phyloP scores from a whole-genome alignment of 2,329 filamentous ascomycete species.

The Colletotrichum chlorophyti region DNA sequence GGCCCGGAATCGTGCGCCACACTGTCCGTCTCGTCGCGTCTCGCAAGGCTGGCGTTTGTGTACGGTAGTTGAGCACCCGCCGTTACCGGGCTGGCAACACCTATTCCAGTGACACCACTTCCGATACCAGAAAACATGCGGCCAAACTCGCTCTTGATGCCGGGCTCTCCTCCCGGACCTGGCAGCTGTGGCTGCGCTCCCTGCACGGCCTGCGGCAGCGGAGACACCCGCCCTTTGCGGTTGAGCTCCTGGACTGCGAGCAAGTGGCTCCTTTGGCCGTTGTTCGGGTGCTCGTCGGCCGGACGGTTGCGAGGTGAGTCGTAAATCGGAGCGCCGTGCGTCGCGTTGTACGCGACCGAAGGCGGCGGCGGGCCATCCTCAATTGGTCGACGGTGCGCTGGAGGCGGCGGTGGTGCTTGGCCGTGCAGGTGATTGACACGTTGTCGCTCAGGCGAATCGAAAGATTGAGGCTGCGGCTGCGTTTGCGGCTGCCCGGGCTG shows the following conservation, averaged over 20 bases:
- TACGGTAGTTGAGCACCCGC: constrained; percentile 53
- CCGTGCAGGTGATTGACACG: constrained; percentile 34
- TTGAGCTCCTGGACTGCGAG: constrained; percentile 83
- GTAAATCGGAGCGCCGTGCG: constrained; percentile 48
- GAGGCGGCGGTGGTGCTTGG: constrained; percentile 42
- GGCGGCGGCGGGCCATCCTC: constrained; percentile 59
- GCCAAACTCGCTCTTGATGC: constrained; percentile 94
- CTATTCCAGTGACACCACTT: constrained; percentile 58
- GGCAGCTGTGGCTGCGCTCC: constrained; percentile 84
- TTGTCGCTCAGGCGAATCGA: constrained; percentile 36
- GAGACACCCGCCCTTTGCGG: constrained; percentile 83
- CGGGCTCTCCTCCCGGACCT: constrained; percentile 81
- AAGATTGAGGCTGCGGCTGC: constrained; percentile 36
- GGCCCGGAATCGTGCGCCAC: constrained; percentile 50
- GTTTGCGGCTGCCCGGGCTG: constrained; percentile 26
- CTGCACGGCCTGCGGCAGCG: constrained; percentile 91
- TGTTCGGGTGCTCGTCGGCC: constrained; percentile 61
- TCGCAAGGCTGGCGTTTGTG: constrained; percentile 49
- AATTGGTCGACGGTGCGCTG: constrained; percentile 46
- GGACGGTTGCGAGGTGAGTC: constrained; percentile 50
- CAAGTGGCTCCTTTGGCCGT: constrained; percentile 69
- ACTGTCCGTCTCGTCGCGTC: constrained; percentile 60
- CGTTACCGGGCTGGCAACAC: constrained; percentile 58
- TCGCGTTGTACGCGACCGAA: constrained; percentile 55
- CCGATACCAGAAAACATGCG: constrained; percentile 95